Base-by-base conservation (phyloP, 2,329 filamentous ascomycete species). In the Cucurbitaria berberidis region DNA sequence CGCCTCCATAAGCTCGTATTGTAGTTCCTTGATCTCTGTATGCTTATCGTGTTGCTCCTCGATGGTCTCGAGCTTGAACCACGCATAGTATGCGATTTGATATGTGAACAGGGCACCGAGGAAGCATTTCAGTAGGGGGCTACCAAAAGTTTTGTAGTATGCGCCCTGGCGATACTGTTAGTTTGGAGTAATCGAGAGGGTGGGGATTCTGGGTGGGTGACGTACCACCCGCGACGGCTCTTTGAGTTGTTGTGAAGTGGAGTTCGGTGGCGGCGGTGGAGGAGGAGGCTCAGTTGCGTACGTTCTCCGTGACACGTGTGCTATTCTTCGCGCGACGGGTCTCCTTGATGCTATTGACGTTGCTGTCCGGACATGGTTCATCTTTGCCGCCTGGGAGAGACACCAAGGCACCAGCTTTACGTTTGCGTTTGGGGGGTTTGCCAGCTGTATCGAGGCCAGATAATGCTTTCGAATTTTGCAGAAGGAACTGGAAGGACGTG, bases 81-180 rank as follows among this genome's bases (percentile, higher is more conserved):
- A 95, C 13, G 77, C 78, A 78, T 85, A 91, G 76, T 93, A 93
- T 13, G 83, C 75, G n/a, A 89, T 66, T 75, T 95, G 90, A 73
- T 93, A 95, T 1, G 87, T 89, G 68, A 91, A 86, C 49, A 92
- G 83, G 48, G 90, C 89, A 68, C 89, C 82, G 32, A 93, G 81
- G 60, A 91, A 84, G 48, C 86, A 86, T 77, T 92, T 93, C 47
- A 85, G 82, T 40, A 93, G 80, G 2, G 90, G 89, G 1, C 88
- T 82, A 34, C 86, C 85, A 69, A 91, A 92, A 13, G 85, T 86
- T 69, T 85, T 87, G 80, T 91, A 93, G 77, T 93, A 93, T 41
- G 81, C 78, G 44, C 84, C 76, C 55, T 58, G 40, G n/a, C 24
- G 11, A 38, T 35, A 46, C 46, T 39, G 27, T 42, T 41, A 41